Evolutionary conservation across 805 yeast genomes (phyloP).

Genomic region (Schwanniomyces vanrijiae): DNA sequence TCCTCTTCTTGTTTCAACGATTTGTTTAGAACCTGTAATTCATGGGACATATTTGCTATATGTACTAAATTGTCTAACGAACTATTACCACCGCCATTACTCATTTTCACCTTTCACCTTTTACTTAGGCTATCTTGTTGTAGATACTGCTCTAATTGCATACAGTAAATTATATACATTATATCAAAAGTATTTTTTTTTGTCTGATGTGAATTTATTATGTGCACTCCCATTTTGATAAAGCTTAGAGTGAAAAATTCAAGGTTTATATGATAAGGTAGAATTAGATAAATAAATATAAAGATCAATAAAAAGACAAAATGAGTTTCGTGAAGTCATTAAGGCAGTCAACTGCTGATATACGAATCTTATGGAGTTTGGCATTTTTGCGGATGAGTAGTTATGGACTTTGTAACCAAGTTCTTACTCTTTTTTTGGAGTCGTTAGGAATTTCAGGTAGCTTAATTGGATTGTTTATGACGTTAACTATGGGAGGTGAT

Average conservation of each 20-base stretch:
- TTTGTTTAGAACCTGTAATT: constrained; percentile 29
- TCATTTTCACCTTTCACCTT: constrained; percentile 8
- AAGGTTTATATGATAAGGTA: neutral
- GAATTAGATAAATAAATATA: neutral
- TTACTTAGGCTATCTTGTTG: neutral
- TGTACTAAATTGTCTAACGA: constrained; percentile 43
- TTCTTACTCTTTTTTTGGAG: constrained; percentile 65
- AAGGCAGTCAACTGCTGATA: constrained; percentile 47
- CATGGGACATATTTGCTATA: constrained; percentile 46
- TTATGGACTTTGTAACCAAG: constrained; percentile 79
- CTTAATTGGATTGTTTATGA: constrained; percentile 76
- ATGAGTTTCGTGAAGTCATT: constrained; percentile 39
- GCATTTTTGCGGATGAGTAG: constrained; percentile 71
- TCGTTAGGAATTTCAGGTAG: constrained; percentile 54
- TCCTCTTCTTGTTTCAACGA: constrained; percentile 16
- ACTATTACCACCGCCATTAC: constrained; percentile 17
- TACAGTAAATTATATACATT: neutral
- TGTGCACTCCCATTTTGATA: neutral
- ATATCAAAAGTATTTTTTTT: neutral
- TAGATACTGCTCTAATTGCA: neutral
- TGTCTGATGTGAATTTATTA: neutral
- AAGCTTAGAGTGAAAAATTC: neutral
- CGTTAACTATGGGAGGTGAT: constrained; percentile 78
- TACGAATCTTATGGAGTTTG: constrained; percentile 63
- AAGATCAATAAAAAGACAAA: neutral